These are phyloP conservation scores for Sporodiniella umbellata DNA, from an alignment of 371 early-diverging fungal species.

Conservation along the genomic window DNA sequence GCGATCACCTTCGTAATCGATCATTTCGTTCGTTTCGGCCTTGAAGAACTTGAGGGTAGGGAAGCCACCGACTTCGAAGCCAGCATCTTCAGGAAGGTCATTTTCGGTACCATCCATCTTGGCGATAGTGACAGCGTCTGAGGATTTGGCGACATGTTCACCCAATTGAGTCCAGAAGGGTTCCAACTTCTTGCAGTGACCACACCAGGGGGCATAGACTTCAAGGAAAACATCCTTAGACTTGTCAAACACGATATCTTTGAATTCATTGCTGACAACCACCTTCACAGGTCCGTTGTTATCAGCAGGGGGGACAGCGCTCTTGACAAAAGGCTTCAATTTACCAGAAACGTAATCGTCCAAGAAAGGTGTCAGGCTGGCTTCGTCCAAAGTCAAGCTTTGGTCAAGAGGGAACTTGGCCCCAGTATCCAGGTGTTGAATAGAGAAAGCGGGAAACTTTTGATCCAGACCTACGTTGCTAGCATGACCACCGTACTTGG, in stretches of 20 bases:
- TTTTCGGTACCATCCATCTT: constrained; percentile 96
- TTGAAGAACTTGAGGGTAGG: constrained; percentile 94
- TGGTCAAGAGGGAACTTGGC: constrained; percentile 84
- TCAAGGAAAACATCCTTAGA: constrained; percentile 92
- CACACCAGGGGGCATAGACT: constrained; percentile 94
- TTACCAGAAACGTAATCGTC: constrained; percentile 66
- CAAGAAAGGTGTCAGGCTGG: constrained; percentile 60
- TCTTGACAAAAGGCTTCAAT: constrained; percentile 77
- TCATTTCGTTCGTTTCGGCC: constrained; percentile 75
- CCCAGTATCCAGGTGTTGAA: constrained; percentile 70
- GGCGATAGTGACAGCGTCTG: constrained; percentile 72
- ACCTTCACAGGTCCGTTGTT: constrained; percentile 89
- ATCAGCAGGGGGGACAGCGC: constrained; percentile 76
- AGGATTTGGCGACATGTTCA: constrained; percentile 27
- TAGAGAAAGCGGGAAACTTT: constrained; percentile 89
- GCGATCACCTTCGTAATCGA: constrained; percentile 87
- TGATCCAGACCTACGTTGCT: constrained; percentile 79
- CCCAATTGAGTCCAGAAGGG: constrained; percentile 83
- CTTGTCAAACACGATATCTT: constrained; percentile 77
- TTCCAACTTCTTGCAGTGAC: constrained; percentile 89
- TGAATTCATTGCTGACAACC: constrained; percentile 81
- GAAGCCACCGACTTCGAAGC: constrained; percentile 86
- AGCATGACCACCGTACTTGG: constrained; percentile 82
- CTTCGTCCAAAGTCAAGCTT: constrained; percentile 55
- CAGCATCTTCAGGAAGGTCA: constrained; percentile 79